Percentiles rank a stretch among this genome's conserved stretches.
Conservation (phyloP, 192 early-diverging fungal genomes). For the Entomortierella beljakovae region DNA sequence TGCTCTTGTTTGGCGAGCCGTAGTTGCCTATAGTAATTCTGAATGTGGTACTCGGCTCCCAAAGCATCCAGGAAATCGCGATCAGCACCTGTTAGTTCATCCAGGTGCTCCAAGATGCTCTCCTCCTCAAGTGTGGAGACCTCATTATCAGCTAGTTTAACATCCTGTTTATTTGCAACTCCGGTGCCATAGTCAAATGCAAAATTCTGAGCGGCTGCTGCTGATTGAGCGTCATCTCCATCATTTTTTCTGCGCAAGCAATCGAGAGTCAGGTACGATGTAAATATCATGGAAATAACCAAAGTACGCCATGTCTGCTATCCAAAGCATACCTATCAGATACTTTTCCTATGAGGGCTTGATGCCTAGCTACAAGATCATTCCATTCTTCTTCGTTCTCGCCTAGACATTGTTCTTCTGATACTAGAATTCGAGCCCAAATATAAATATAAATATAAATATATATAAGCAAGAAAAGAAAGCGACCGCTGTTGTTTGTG, state of each 20-base stretch:
- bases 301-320: not conserved
- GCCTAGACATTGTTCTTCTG: conserved; percentile 43
- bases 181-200: conserved; percentile 38
- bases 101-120: conserved; percentile 43
- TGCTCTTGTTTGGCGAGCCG: conserved; percentile 24
- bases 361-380: conserved; percentile 37
- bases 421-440: conserved; percentile 9
- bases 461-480: not conserved
- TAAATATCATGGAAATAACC: not conserved
- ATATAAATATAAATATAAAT: not conserved
- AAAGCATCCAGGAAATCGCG: conserved; percentile 24
- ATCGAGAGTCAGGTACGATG: not conserved
- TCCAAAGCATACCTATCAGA: conserved; percentile 22
- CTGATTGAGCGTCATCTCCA: not conserved
- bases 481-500: not conserved
- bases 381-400: conserved; percentile 54
- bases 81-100: conserved; percentile 19
- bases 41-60: conserved; percentile 20
- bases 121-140: conserved; percentile 33
- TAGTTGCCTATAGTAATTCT: conserved; percentile 30
- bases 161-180: not conserved
- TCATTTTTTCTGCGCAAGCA: not conserved
- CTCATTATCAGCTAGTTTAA: conserved; percentile 6
- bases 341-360: conserved; percentile 42
- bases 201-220: not conserved